Evolutionary conservation across 2,329 filamentous ascomycete genomes (phyloP).

Genomic region (Sporothrix humicola): DNA sequence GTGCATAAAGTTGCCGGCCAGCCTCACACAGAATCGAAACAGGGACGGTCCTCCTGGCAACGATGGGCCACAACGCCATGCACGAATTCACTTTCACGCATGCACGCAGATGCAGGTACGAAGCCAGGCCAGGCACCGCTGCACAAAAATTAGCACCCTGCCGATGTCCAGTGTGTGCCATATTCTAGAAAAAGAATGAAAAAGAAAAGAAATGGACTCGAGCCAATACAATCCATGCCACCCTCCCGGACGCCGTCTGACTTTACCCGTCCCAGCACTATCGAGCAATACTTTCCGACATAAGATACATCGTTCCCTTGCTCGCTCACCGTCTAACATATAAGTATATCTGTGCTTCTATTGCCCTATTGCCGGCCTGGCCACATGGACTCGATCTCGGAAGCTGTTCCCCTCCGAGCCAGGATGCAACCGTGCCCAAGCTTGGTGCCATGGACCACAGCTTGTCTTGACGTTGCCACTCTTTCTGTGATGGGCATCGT

Average conservation of each 20-base stretch:
- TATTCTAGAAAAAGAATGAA: background rate
- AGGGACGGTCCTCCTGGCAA: conserved; percentile 26
- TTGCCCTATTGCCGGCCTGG: conserved; percentile 5
- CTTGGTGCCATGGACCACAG: conserved; percentile 8
- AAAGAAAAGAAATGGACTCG: background rate
- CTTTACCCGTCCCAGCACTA: conserved; percentile 11
- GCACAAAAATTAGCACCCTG: background rate
- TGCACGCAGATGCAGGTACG: conserved; percentile 29
- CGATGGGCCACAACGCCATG: conserved; percentile 3
- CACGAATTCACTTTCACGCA: background rate
- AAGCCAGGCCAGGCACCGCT: background rate
- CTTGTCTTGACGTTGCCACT: conserved; percentile 2
- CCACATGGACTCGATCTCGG: conserved; percentile 12
- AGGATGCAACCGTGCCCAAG: conserved; percentile 10
- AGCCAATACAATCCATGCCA: conserved; percentile 1
- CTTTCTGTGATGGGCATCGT: too few relatives aligned
- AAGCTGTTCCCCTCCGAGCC: background rate
- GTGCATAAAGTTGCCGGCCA: conserved; percentile 30
- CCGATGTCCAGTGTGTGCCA: background rate
- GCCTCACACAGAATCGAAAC: conserved; percentile 34
- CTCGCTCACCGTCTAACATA: background rate
- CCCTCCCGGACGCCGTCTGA: conserved; percentile 6
- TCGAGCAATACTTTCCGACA: background rate
- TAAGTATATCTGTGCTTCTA: background rate
- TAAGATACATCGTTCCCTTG: too few relatives aligned